phyloP scores from a whole-genome alignment of 768 basidiomycete genomes.

The Nevesoporus exiguus region DNA sequence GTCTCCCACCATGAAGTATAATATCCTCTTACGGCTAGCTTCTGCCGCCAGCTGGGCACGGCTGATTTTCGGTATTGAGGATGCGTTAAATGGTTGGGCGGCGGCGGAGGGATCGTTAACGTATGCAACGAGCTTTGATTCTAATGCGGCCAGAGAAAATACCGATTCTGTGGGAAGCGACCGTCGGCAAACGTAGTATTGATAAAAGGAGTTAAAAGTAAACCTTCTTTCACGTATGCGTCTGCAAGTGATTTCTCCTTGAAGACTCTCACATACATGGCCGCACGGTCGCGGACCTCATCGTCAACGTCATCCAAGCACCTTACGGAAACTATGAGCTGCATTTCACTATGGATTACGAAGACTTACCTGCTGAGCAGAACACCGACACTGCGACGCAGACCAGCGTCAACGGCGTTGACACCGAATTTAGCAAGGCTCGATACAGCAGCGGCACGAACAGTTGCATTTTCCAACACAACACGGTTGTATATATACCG shows the following conservation, averaged over 20 bases:
- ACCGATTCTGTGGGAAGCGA: constrained; percentile 69
- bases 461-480: constrained; percentile 96
- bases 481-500: constrained; percentile 99
- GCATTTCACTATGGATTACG: neutral
- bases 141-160: constrained; percentile 85
- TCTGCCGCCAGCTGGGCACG: constrained; percentile 89
- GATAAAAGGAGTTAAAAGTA: constrained; percentile 14
- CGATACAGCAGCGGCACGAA: constrained; percentile 92
- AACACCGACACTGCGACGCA: constrained; percentile 85
- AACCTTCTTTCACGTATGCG: constrained; percentile 90
- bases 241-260: constrained; percentile 77
- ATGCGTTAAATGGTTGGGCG: constrained; percentile 75
- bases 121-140: constrained; percentile 90
- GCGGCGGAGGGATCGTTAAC: constrained; percentile 77
- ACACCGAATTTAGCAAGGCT: constrained; percentile 97
- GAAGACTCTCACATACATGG: constrained; percentile 86
- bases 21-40: constrained; percentile 62
- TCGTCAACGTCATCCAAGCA: constrained; percentile 99
- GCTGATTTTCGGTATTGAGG: constrained; percentile 90
- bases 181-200: neutral
- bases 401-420: constrained; percentile 69
- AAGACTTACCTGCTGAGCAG: constrained; percentile 70
- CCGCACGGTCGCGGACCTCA: constrained; percentile 96
- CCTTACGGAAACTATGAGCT: constrained; percentile 37
- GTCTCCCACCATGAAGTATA: constrained; percentile 6